Base-by-base conservation (phyloP, 1,284 basidiomycete genomes). In the Rhodotorula sp. region DNA sequence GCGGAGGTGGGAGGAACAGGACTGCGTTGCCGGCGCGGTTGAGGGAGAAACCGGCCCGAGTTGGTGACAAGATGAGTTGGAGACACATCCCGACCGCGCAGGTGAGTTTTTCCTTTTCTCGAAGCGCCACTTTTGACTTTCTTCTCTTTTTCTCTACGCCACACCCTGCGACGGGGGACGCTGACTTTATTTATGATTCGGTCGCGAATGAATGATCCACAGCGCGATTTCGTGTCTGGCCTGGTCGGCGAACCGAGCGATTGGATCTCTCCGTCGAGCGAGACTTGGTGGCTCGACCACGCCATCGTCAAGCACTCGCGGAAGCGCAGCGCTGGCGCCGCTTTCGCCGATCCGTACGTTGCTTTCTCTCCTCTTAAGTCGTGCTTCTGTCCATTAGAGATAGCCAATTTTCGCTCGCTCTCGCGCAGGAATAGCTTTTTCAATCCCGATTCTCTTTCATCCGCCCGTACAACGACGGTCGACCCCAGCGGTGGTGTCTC, bases 251-350 rank as follows among this genome's bases (percentile, higher is more conserved):
- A 66, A 23, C 68, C 70, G 3, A 19, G 59, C 31, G 68, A 72
- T 14, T 72, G 72, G 69, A 59, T 71, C 50, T 48, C 50, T 7
- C 65, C 66, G 6, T 21, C 19, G 26, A 49, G 59, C 48, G 73
- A 74, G 45, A 73, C 69, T 16, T 70, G 69, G 69, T 73, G 72
- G 72, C 61, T 73, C 34, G 72, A 69, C 5, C 54, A 66, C 28
- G 58, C 55, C 16, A 61, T 72, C 31, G 50, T 31, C 21, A 69
- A 60, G 26, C 71, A 72, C n/a, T 56, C 68, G 19, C 18, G 31
- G 26, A 50, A 61, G 21, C 55, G 60, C 8, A 54, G 47, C 21
- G 60, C 55, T 26, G 48, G 38, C 1, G 66, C 26, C 4, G 60
- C 55, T 10, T 49, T 45, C 15, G 49, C 16, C 19, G 56, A 45